A percentile compares a stretch with the other conserved stretches of the same genome.
Conservation (phyloP, 306 rosid species). For the Gynostemma pentaphyllum region DNA sequence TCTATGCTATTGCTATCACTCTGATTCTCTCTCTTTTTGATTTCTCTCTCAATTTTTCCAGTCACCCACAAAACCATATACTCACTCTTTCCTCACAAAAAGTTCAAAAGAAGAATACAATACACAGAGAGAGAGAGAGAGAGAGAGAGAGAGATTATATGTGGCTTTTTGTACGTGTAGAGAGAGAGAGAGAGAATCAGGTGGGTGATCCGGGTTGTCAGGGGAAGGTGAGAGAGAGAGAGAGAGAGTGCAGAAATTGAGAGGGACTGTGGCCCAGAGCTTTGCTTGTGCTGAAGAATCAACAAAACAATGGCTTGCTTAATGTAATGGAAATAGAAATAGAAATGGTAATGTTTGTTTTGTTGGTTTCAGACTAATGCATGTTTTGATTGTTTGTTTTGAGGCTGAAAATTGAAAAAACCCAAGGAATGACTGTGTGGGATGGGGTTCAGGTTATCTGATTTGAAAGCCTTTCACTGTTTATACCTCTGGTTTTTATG, state of each 20-base stretch:
- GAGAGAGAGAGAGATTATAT: not conserved
- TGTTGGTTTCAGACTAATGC: constrained; percentile 2
- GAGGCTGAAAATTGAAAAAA: not conserved
- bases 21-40: not conserved
- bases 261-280: no score
- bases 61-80: constrained; percentile 7
- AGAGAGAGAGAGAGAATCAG: constrained; percentile 15
- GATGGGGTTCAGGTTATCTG: not conserved
- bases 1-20: not conserved
- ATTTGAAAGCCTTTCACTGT: not conserved
- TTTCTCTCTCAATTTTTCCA: constrained; percentile 7
- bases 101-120: constrained; percentile 6
- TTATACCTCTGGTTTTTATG: not conserved
- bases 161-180: not conserved
- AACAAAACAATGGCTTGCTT: no score
- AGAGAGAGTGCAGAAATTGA: constrained; percentile 21
- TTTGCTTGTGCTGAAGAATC: no score
- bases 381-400: no score
- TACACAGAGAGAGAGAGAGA: not conserved
- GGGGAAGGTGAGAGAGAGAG: constrained; percentile 10
- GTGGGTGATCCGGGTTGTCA: constrained; percentile 30
- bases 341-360: not conserved
- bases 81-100: constrained; percentile 22
- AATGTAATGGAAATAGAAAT: not conserved
- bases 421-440: not conserved